Percentiles rank a stretch among this genome's conserved stretches.
Conservation (phyloP, 768 basidiomycete species). For the Dictyophora rubrovolvata region DNA sequence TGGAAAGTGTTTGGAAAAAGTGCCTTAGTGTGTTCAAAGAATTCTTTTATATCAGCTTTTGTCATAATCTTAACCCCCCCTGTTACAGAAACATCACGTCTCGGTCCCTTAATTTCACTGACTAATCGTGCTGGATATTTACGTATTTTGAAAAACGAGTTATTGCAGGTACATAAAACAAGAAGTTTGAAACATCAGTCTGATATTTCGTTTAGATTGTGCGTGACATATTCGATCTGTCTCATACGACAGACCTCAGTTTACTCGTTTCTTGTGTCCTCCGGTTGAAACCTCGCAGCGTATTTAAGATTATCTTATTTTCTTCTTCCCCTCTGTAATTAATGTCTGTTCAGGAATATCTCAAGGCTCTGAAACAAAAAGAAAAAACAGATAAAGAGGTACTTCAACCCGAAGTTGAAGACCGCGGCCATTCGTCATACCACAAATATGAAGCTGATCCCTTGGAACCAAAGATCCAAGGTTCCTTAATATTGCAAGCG, state of each 20-base stretch:
- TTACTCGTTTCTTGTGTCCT: constrained; percentile 62
- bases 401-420: neutral
- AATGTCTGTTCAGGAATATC: neutral
- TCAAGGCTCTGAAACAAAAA: constrained; percentile 13
- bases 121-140: constrained; percentile 57
- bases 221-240: constrained; percentile 48
- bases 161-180: constrained; percentile 42
- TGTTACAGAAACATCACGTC: constrained; percentile 49
- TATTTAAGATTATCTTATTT: constrained; percentile 20
- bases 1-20: constrained; percentile 47
- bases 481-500: constrained; percentile 77
- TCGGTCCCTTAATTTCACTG: constrained; percentile 67
- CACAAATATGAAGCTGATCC: constrained; percentile 23
- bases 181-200: neutral
- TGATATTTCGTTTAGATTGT: constrained; percentile 37
- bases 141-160: constrained; percentile 33
- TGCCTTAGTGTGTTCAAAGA: constrained; percentile 52
- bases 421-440: constrained; percentile 10
- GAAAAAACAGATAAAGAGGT: constrained; percentile 12
- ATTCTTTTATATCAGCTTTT: no score
- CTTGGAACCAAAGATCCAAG: constrained; percentile 67
- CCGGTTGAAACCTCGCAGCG: constrained; percentile 39
- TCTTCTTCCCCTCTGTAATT: neutral
- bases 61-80: no score
- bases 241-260: constrained; percentile 35